Percentiles rank a stretch among this genome's conserved stretches.
Evolutionary conservation across 108 stramenopile genomes (phyloP).

Genomic region (Cylindrotheca fusiformis): DNA sequence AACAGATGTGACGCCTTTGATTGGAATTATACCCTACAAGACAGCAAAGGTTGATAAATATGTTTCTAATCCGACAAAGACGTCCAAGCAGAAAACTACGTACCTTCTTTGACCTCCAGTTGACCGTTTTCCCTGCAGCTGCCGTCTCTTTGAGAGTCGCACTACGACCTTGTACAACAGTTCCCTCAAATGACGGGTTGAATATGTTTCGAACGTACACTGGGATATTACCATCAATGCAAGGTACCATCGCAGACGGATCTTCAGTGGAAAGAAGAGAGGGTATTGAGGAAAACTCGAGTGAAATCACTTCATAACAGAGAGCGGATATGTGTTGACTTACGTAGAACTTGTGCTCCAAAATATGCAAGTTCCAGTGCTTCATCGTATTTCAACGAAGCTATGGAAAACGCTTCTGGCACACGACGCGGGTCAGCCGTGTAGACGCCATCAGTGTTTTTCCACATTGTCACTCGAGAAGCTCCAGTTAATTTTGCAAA

Average conservation of each 20-base stretch:
- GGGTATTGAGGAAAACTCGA: too few relatives aligned
- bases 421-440: slow-evolving; percentile 93
- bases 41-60: too few relatives aligned
- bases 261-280: too few relatives aligned
- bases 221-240: slow-evolving; percentile 73
- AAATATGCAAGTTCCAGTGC: slow-evolving; percentile 97
- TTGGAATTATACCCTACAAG: slow-evolving; percentile 48
- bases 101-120: slow-evolving; percentile 51
- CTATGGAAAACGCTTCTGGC: slow-evolving; percentile 78
- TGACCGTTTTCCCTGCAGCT: slow-evolving; percentile 37
- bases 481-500: slow-evolving; percentile 76
- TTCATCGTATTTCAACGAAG: slow-evolving; percentile 86
- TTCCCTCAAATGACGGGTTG: slow-evolving; percentile 89
- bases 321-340: too few relatives aligned
- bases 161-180: slow-evolving; percentile 76
- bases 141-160: slow-evolving; percentile 42
- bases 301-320: too few relatives aligned
- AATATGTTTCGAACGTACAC: slow-evolving; percentile 97
- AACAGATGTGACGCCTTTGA: slow-evolving; percentile 80
- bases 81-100: too few relatives aligned
- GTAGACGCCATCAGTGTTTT: slow-evolving; percentile 98
- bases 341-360: slow-evolving; percentile 93
- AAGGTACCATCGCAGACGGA: slow-evolving; percentile 94
- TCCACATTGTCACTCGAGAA: slow-evolving; percentile 97
- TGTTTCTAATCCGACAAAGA: too few relatives aligned